phyloP scores from a whole-genome alignment of 1,284 basidiomycete genomes.

The Pascua sp. region DNA sequence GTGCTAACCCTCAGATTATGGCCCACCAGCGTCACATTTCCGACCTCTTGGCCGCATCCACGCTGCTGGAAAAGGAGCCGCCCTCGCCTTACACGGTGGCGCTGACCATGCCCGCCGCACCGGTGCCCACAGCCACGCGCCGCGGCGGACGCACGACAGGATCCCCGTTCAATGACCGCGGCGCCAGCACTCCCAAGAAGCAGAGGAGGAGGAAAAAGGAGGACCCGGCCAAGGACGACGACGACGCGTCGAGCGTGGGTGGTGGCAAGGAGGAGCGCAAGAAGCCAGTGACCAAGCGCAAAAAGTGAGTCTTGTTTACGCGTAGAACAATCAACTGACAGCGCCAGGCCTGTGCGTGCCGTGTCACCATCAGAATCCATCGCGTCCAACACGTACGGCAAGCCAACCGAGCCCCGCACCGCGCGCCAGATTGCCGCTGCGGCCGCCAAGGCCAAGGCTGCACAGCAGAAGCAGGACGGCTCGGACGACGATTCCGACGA shows the following conservation, averaged over 20 bases:
- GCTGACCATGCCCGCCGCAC: slow-evolving; percentile 61
- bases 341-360: slow-evolving; percentile 29
- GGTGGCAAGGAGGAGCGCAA: slow-evolving; percentile 37
- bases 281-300: slow-evolving; percentile 32
- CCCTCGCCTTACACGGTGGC: slow-evolving; percentile 56
- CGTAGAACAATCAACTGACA: slow-evolving; percentile 1
- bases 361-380: slow-evolving; percentile 44
- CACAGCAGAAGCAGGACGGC: slow-evolving; percentile 22
- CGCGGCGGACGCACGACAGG: slow-evolving; percentile 38
- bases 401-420: slow-evolving; percentile 33
- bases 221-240: slow-evolving; percentile 34
- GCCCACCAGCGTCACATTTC: slow-evolving; percentile 66
- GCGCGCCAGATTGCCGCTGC: slow-evolving; percentile 46
- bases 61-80: slow-evolving; percentile 52
- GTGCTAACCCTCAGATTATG: slow-evolving; percentile 55
- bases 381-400: slow-evolving; percentile 35
- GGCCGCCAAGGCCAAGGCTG: slow-evolving; percentile 34
- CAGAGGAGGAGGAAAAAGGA: slow-evolving; percentile 29
- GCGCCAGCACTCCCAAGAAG: slow-evolving; percentile 43
- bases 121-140: slow-evolving; percentile 52
- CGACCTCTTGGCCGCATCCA: slow-evolving; percentile 42
- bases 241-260: slow-evolving; percentile 38
- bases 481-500: slow-evolving; percentile 38
- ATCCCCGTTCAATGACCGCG: slow-evolving; percentile 34
- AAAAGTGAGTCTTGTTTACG: slow-evolving; percentile 32